These are phyloP conservation scores for Bathelium albidoporum DNA, from an alignment of 495 filamentous ascomycete genomes.

Conservation along the genomic window DNA sequence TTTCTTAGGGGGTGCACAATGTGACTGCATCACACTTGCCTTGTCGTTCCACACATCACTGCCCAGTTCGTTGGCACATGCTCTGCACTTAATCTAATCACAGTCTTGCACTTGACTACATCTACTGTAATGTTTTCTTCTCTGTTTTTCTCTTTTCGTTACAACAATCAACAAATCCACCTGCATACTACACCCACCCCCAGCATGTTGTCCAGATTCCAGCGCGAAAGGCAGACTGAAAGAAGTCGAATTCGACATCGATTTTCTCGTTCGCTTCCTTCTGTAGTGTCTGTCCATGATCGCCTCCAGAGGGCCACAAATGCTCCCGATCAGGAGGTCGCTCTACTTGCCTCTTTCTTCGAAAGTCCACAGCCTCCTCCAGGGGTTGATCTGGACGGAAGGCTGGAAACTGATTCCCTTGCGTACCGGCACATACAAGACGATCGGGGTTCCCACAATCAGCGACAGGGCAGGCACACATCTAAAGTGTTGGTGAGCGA, in stretches of 20 bases:
- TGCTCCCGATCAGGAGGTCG: background rate
- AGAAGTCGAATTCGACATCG: background rate
- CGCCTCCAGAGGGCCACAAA: background rate
- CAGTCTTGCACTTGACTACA: too few relatives aligned
- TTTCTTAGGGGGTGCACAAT: too few relatives aligned
- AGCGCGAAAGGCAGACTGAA: background rate
- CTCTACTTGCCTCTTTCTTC: background rate
- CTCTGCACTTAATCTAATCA: too few relatives aligned
- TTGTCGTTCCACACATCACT: too few relatives aligned
- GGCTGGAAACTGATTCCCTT: background rate
- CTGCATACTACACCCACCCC: background rate
- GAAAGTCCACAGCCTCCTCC: background rate
- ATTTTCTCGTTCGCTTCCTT: background rate
- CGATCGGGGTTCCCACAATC: background rate
- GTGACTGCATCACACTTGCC: too few relatives aligned
- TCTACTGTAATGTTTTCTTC: too few relatives aligned
- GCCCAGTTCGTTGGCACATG: too few relatives aligned
- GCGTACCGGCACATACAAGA: background rate
- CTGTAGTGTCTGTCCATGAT: background rate
- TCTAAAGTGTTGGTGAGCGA: background rate
- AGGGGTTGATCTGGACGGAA: background rate
- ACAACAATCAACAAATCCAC: background rate
- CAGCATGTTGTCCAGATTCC: background rate
- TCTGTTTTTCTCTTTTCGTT: too few relatives aligned
- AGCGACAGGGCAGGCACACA: background rate